A percentile compares a stretch with the other conserved stretches of the same genome.
Conservation (phyloP, 2,329 filamentous ascomycete genomes). For the Nothophoma quercina region DNA sequence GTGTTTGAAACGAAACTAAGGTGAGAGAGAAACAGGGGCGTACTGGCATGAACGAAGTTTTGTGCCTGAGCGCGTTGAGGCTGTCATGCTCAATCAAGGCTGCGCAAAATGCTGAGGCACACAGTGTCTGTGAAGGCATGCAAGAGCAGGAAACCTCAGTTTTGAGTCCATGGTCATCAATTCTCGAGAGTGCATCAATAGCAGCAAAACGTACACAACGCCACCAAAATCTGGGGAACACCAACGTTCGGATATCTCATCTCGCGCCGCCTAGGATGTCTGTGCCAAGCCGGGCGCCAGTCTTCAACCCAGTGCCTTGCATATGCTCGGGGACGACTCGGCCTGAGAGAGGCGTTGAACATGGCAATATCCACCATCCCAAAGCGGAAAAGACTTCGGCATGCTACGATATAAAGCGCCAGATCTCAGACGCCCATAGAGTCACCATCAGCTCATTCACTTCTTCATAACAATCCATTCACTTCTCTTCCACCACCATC, state of each 20-base stretch:
- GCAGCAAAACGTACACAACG: neutral
- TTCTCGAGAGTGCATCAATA: neutral
- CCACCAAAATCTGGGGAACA: neutral
- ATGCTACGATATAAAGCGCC: slow-evolving; percentile 14
- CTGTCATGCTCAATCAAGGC: neutral
- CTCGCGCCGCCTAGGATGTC: neutral
- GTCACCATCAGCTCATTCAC: slow-evolving; percentile 9
- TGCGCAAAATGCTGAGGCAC: neutral
- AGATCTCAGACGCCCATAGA: neutral
- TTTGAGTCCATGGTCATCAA: neutral
- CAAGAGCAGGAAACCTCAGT: neutral
- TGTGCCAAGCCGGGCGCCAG: slow-evolving; percentile 12
- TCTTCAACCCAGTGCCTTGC: slow-evolving; percentile 11
- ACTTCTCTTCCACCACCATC: slow-evolving; percentile 4
- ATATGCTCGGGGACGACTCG: slow-evolving; percentile 21
- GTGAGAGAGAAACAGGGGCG: neutral
- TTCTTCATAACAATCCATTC: slow-evolving; percentile 5
- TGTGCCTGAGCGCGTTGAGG: neutral
- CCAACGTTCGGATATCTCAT: neutral
- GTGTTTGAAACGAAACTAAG: slow-evolving; percentile 13
- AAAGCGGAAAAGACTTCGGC: neutral
- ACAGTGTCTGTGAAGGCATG: neutral
- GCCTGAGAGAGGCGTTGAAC: slow-evolving; percentile 7
- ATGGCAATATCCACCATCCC: neutral
- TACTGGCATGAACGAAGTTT: neutral